A percentile compares a stretch with the other conserved stretches of the same genome.
phyloP scores from a whole-genome alignment of 2,329 filamentous ascomycete genomes.

The Hymenoscyphus albidus region DNA sequence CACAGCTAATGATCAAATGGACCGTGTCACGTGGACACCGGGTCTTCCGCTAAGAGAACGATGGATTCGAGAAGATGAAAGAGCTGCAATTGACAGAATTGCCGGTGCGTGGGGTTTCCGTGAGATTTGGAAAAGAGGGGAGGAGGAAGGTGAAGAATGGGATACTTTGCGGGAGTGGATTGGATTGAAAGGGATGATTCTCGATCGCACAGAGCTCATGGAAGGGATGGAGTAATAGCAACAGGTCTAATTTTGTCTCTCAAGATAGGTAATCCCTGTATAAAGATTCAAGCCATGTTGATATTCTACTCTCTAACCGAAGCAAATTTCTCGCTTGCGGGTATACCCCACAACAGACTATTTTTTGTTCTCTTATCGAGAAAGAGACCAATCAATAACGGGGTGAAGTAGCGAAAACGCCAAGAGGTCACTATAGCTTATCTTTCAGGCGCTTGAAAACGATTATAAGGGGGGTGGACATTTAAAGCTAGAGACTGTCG shows the following conservation, averaged over 20 bases:
- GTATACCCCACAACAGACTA: not conserved
- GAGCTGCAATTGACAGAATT: conserved; percentile 79
- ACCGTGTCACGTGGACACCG: conserved; percentile 82
- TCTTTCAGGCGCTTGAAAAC: too few species aligned
- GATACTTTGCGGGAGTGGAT: conserved; percentile 79
- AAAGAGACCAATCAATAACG: too few species aligned
- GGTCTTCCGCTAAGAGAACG: conserved; percentile 77
- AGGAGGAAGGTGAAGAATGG: conserved; percentile 91
- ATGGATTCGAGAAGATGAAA: conserved; percentile 87
- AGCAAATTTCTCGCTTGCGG: not conserved
- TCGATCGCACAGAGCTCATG: conserved; percentile 88
- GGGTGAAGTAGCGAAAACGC: too few species aligned
- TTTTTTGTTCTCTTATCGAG: too few species aligned
- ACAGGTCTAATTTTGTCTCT: not conserved
- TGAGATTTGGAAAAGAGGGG: conserved; percentile 72
- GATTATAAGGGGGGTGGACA: too few species aligned
- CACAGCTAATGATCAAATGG: conserved; percentile 93
- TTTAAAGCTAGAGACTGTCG: too few species aligned
- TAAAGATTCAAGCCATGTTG: not conserved
- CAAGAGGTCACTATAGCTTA: too few species aligned
- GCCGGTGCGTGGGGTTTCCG: conserved; percentile 90
- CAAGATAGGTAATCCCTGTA: not conserved
- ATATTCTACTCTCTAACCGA: not conserved
- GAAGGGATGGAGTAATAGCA: conserved; percentile 71
- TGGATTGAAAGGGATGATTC: conserved; percentile 77